Conservation (phyloP, 495 filamentous ascomycete species). For the Xylaria sp. region DNA sequence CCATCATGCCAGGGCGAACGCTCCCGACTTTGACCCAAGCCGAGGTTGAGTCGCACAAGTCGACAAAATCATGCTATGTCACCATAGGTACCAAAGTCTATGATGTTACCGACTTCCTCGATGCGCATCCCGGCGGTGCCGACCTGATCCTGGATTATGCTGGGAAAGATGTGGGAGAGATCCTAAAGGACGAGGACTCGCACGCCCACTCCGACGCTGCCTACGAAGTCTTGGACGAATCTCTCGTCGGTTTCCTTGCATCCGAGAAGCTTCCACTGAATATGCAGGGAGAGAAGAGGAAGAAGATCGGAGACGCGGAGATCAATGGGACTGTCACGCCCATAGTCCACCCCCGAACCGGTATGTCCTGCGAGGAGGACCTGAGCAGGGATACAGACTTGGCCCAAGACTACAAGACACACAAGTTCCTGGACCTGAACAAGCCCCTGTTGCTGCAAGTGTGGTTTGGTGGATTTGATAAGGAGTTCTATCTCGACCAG, state of each 20-base stretch:
- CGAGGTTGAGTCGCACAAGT: slow-evolving; percentile 84
- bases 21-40: slow-evolving; percentile 79
- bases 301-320: slow-evolving; percentile 31
- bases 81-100: slow-evolving; percentile 89
- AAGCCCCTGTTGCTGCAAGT: slow-evolving; percentile 87
- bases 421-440: slow-evolving; percentile 93
- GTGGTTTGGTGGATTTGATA: slow-evolving; percentile 85
- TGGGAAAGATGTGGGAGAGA: slow-evolving; percentile 83
- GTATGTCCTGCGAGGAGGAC: slow-evolving; percentile 86
- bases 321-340: slow-evolving; percentile 44
- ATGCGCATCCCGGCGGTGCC: slow-evolving; percentile 87
- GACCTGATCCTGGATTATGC: slow-evolving; percentile 89
- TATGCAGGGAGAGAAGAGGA: slow-evolving; percentile 33
- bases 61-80: slow-evolving; percentile 87
- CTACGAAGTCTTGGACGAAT: slow-evolving; percentile 86
- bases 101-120: slow-evolving; percentile 89
- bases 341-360: slow-evolving; percentile 72
- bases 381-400: slow-evolving; percentile 84
- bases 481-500: slow-evolving; percentile 94
- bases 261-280: slow-evolving; percentile 50
- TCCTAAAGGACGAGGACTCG: slow-evolving; percentile 83
- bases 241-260: slow-evolving; percentile 78
- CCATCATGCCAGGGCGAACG: slow-evolving; percentile 58
- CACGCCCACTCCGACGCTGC: slow-evolving; percentile 88
- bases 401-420: slow-evolving; percentile 73